Percentiles rank a stretch among this genome's conserved stretches.
Evolutionary conservation across 768 basidiomycete species (phyloP).

Genomic region (Leccinum pellstonianum): DNA sequence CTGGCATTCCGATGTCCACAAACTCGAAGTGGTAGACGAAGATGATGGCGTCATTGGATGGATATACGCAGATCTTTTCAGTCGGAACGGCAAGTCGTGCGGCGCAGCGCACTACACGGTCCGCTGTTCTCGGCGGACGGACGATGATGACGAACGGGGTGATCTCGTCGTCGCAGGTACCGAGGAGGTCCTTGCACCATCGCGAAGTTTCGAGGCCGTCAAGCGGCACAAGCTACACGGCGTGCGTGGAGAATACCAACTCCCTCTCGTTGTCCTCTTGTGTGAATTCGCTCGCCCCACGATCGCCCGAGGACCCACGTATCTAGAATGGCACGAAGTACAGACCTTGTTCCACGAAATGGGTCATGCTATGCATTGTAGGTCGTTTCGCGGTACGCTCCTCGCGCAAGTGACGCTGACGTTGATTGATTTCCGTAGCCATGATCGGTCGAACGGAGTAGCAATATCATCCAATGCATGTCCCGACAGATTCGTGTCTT

Average conservation of each 20-base stretch:
- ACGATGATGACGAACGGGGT: conserved; percentile 79
- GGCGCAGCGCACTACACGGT: conserved; percentile 99
- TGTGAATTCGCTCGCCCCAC: conserved; percentile 80
- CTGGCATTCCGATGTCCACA: conserved; percentile 87
- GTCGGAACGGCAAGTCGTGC: conserved; percentile 77
- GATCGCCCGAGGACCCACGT: conserved; percentile 58
- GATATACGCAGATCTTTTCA: conserved; percentile 93
- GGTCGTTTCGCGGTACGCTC: conserved; percentile 35
- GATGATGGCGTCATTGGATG: conserved; percentile 83
- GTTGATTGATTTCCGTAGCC: conserved; percentile 46
- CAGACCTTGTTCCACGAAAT: conserved; percentile 97
- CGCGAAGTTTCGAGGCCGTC: conserved; percentile 60
- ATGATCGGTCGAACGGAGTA: conserved; percentile 98
- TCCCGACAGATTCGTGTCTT: no score
- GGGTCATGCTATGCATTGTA: conserved; percentile 99
- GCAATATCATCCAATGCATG: no score
- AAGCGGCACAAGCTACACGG: conserved; percentile 60
- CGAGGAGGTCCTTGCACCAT: conserved; percentile 44
- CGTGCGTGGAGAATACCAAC: conserved; percentile 71
- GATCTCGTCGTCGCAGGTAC: conserved; percentile 50
- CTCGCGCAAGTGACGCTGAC: conserved; percentile 3
- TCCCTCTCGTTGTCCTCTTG: conserved; percentile 88
- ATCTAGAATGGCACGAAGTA: conserved; percentile 91
- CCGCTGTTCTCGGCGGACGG: conserved; percentile 86
- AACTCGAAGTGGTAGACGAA: conserved; percentile 92